Conservation (phyloP, 331 rosid species). For the Rhamnella rubrinervis region DNA sequence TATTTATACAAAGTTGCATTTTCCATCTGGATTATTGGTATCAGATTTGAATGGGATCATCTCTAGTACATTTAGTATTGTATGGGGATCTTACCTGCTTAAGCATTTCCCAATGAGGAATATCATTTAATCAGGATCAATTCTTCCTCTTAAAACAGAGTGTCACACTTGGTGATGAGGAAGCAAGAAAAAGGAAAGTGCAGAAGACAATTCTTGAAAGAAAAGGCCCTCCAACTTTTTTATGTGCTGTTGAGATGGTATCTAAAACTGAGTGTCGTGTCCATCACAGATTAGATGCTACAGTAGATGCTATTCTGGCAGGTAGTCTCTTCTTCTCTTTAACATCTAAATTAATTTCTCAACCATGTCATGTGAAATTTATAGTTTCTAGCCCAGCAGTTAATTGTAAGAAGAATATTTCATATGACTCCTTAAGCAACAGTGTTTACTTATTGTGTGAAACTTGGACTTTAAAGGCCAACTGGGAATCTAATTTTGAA, state of each 20-base stretch:
- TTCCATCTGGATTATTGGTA: not conserved
- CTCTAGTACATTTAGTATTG: not conserved
- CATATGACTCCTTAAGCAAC: not conserved
- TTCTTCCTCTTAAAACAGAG: conserved; percentile 60
- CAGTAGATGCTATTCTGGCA: conserved; percentile 93
- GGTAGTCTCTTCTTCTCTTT: conserved; percentile 39
- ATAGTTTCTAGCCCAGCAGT: conserved; percentile 11
- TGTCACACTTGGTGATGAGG: conserved; percentile 98
- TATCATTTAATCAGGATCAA: conserved; percentile 11
- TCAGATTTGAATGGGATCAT: conserved; percentile 19
- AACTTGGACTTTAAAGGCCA: not conserved
- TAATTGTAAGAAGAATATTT: not conserved
- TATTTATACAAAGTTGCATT: conserved; percentile 15
- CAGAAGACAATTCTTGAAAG: conserved; percentile 99
- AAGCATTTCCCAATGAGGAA: conserved; percentile 19
- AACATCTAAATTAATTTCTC: conserved; percentile 8
- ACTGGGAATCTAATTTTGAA: not conserved
- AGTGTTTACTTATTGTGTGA: not conserved
- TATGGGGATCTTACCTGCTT: not conserved
- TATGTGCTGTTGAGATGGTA: conserved; percentile 96
- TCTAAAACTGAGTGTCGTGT: conserved; percentile 89
- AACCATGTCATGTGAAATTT: conserved; percentile 6
- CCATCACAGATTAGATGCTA: conserved; percentile 94
- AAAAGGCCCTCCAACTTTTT: conserved; percentile 89
- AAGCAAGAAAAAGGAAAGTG: conserved; percentile 93